These are phyloP conservation scores for Diutina mesorugosa DNA, from an alignment of 1,139 yeast genomes.

Conservation along the genomic window DNA sequence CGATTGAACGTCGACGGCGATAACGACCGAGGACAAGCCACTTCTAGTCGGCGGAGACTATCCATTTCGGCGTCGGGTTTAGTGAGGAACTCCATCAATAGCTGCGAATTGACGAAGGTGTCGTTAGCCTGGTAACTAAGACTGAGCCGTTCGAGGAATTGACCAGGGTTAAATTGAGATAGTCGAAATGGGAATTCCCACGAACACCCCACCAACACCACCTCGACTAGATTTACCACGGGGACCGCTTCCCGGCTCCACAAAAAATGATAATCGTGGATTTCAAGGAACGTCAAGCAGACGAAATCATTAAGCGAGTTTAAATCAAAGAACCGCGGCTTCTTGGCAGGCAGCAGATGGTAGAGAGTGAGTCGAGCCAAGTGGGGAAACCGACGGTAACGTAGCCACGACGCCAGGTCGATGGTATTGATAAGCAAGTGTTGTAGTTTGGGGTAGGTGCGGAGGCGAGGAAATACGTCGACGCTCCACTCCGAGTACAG, in stretches of 20 bases:
- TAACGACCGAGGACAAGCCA: background rate
- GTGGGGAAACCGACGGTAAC: slow-evolving; percentile 1
- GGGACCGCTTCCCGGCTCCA: background rate
- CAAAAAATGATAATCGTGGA: background rate
- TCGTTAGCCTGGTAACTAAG: background rate
- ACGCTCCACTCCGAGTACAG: slow-evolving; percentile 1
- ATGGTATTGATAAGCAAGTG: background rate
- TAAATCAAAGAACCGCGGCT: background rate
- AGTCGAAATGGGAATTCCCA: slow-evolving; percentile 1
- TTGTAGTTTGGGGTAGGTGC: background rate
- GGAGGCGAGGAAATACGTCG: background rate
- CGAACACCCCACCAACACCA: background rate
- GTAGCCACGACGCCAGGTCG: slow-evolving; percentile 1
- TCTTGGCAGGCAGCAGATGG: background rate
- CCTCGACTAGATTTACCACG: background rate
- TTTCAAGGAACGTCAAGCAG: background rate
- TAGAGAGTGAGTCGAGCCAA: background rate
- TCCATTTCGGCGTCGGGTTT: background rate
- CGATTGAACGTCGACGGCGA: background rate
- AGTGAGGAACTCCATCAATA: background rate
- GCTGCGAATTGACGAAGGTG: background rate
- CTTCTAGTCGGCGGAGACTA: background rate
- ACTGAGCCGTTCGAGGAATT: background rate
- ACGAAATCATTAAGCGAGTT: background rate
- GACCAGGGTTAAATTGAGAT: background rate